Base-by-base conservation (phyloP, 768 basidiomycete genomes). In the Coprinopsis strossmayeri region DNA sequence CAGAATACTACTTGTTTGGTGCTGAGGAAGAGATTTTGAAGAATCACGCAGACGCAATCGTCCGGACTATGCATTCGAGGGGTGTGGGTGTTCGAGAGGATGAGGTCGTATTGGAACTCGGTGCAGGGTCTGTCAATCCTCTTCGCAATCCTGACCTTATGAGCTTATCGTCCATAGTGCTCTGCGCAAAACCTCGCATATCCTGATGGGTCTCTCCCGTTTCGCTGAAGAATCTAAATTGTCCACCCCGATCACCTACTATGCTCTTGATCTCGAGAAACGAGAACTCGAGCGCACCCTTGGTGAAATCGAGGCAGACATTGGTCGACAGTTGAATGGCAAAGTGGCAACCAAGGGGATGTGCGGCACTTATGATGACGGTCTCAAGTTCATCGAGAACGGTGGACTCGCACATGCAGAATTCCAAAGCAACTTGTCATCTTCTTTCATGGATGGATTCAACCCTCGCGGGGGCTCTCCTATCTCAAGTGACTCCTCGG, bases 221-320 rank as follows among this genome's bases (percentile, higher is more conserved):
- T 63, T 79, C 13, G 73, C 81, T 5, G 60, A 71, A 17, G 59
- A 59, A 17, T 52, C 56, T 3, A 61, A 59, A 10, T 47, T 62
- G 1, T 55, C 61, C 1, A 66, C 80, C 2, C 79, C 83, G 1
- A 79, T 87, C 58, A 87, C 80, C 1, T 94, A 93, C 62, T 91
- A 87, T 69, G 92, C 95, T 17, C 86, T 99, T 45, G 96, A 98
- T 61, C 81, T 98, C 25, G 92, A 96, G 63, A 75, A 84, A 55
- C 79, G 77, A 41, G 93, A 96, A 60, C 81, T 98, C 21, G 76
- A 81, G 50, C 82, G 91, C 27, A 87, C 91, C 5, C 77, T 98
- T 21, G 67, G 68, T 17, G 71, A 81, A 57, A 81, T 99, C 53
- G 63, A 74, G 43, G 56, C 61, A 11, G 74, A 78, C 11, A 68